These are phyloP conservation scores for Candida ovalis DNA, from an alignment of 805 yeast species.

Conservation along the genomic window DNA sequence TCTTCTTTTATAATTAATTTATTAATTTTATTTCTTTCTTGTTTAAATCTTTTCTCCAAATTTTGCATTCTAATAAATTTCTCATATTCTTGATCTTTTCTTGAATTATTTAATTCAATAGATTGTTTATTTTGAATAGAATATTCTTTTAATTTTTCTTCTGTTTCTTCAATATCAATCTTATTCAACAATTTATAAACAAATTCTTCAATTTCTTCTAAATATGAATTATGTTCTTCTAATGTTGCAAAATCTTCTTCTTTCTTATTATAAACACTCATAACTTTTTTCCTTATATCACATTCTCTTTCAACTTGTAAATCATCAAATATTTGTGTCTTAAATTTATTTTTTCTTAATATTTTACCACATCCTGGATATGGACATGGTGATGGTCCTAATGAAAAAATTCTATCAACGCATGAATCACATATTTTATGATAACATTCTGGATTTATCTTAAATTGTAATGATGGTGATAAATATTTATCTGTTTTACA, in stretches of 20 bases:
- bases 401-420: conserved; percentile 88
- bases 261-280: conserved; percentile 74
- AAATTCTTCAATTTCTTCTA: conserved; percentile 80
- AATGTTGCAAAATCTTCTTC: conserved; percentile 64
- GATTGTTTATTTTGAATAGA: conserved; percentile 71
- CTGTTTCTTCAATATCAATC: conserved; percentile 65
- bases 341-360: conserved; percentile 82
- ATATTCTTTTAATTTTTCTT: conserved; percentile 59
- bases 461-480: conserved; percentile 87
- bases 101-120: conserved; percentile 71
- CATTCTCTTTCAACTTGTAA: conserved; percentile 86
- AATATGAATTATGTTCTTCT: conserved; percentile 65
- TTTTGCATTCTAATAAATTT: conserved; percentile 60
- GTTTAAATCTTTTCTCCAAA: conserved; percentile 64
- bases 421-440: conserved; percentile 97
- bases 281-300: conserved; percentile 79
- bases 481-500: conserved; percentile 93
- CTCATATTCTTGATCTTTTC: conserved; percentile 67
- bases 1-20: conserved; percentile 55
- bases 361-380: conserved; percentile 87
- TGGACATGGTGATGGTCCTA: conserved; percentile 97
- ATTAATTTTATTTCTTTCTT: conserved; percentile 64
- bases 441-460: conserved; percentile 95
- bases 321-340: conserved; percentile 90
- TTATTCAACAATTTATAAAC: conserved; percentile 73